A percentile compares a stretch with the other conserved stretches of the same genome.
Evolutionary conservation across 805 yeast species (phyloP).

Genomic region (Yarrowia deformans): DNA sequence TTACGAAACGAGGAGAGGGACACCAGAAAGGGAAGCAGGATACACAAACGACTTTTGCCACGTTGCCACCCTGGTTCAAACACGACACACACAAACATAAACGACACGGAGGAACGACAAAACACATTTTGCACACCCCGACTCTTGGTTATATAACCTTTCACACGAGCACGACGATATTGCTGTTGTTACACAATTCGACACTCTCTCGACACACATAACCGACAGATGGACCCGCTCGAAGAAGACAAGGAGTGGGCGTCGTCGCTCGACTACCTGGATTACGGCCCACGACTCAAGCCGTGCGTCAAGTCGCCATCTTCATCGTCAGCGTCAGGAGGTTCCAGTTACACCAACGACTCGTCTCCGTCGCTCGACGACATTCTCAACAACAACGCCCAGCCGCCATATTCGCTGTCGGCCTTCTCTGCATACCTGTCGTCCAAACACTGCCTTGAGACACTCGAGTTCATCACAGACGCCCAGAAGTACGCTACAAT

Average conservation of each 20-base stretch:
- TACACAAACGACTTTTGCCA: not conserved
- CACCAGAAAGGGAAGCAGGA: not conserved
- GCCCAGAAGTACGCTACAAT: conserved; percentile 44
- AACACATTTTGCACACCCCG: not conserved
- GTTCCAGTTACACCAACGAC: conserved; percentile 12
- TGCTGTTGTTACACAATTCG: conserved; percentile 2
- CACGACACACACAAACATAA: not conserved
- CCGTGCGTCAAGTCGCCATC: conserved; percentile 24
- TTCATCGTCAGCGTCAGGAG: conserved; percentile 21
- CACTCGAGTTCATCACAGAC: conserved; percentile 49
- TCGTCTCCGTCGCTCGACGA: conserved; percentile 47
- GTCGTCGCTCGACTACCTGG: conserved; percentile 31
- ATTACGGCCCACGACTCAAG: conserved; percentile 31
- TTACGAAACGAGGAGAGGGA: not conserved
- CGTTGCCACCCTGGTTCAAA: not conserved
- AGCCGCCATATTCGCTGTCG: conserved; percentile 47
- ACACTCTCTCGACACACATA: not conserved
- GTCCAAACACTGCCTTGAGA: conserved; percentile 49
- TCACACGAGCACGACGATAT: conserved; percentile 6
- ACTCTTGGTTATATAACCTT: not conserved
- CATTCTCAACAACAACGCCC: conserved; percentile 45
- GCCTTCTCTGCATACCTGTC: conserved; percentile 47
- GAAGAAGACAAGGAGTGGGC: conserved; percentile 34
- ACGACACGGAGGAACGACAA: not conserved
- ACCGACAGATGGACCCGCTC: conserved; percentile 10